Evolutionary conservation across 2,329 filamentous ascomycete genomes (phyloP), one percentile per base, ranked within the genome.

Genomic region (Cladobotryum mycophilum): DNA sequence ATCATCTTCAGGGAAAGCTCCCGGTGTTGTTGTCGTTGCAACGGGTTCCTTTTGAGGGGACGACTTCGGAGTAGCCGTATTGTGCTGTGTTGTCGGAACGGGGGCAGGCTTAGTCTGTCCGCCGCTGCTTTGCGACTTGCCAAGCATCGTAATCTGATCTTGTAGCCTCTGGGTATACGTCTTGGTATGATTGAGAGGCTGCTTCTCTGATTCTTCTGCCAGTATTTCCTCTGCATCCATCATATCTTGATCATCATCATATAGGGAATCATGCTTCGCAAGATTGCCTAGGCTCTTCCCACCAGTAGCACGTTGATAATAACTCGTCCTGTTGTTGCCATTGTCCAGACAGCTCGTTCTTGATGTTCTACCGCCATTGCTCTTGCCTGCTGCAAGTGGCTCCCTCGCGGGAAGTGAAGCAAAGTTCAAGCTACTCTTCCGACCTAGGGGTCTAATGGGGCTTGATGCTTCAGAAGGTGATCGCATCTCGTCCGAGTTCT

Each of bases 401-500:
- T 97, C 92, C 54, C 93, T 81, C 3, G 92, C 91, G 30, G 93
- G 93, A 12, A 99, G 76, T 15, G 93, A 89, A 36, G 93, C 89
- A 70, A 99, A 97, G 53, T 88, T 95, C 53, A 99, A 78, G 65
- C 92, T 97, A 69, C 91, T 96, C 75, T 97, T 97, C 53, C 92
- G 85, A 58, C 95, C 80, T 30, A 88, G 75, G 2, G 86, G 86
- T 58, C 88, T 79, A 45, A 87, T 82, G 0, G 88, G 88, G 58
- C 86, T 91, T 0, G 87, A 89, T 1, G 74, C 77, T 44, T 88
- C 85, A 2, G 85, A 88, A 14, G 80, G 79, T 3, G 84, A 86
- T 53, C 76, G 73, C 18, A 70, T 69, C 54, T 80, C 52, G 11
- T 54, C 52, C 7, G 49, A 54, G n/a, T 41, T 6, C 1, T 41